Base-by-base conservation (phyloP, 176 grass and related monocot species). In the Dendrocalamus sinicus region DNA sequence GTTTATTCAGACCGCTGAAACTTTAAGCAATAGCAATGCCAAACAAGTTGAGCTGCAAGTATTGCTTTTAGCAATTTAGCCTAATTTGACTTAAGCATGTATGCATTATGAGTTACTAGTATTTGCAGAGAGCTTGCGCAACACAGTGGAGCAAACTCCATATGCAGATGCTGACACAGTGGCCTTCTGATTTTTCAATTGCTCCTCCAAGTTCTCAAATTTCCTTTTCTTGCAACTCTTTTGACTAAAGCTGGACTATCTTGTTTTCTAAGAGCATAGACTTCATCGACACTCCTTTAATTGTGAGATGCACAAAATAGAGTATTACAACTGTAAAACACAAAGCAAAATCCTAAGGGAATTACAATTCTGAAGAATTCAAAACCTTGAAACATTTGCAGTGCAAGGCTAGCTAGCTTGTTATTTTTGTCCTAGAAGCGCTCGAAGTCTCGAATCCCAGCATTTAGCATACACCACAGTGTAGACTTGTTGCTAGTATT, bases 361-460 rank as follows among this genome's bases (percentile, higher is more conserved):
- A 60, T 0, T 23, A 23, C 8, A 13, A 1, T 24, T 72, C 10
- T 26, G 22, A 72, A 47, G 22, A 72, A 43, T 8, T 69, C 17
- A 6, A 4, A 15, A 17, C 66, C 11, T 17, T 1, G 16, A 69
- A 40, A 70, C 30, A 72, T 46, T 72, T 72, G 2, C 69, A 44
- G 67, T 6, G 9, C 19, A 43, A 20, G 44, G 44, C 20, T 39
- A 67, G 15, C 4, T 46, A 13, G 68, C 19, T 46, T 72, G 69
- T 14, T 28, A 30, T 30, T 30, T 72, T 9, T 72, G 70, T 72
- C 70, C 70, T 72, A 72, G n/a, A 72, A 72, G 70, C 1, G 44
- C n/a, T 72, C 70, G n/a, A 72, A 48, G n/a, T 9, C 67, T 70
- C 37, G 67, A 70, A 43, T 22, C 69, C 43, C 22, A 72, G 44